Base-by-base conservation (phyloP, 768 basidiomycete genomes). In the Candolleomyces aberdarensis region DNA sequence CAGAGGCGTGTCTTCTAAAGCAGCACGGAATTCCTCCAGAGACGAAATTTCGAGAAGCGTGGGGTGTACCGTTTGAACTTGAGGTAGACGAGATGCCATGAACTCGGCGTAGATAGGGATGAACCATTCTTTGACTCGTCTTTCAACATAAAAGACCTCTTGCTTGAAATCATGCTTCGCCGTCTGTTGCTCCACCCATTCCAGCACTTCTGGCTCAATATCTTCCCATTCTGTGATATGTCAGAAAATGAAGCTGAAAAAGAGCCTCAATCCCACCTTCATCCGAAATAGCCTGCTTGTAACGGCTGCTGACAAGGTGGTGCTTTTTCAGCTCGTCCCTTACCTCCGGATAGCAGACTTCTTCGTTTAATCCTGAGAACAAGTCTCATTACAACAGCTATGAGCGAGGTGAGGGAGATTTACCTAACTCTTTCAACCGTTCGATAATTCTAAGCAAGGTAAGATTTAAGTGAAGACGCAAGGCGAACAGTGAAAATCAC, bases 401-500 rank as follows among this genome's bases (percentile, higher is more conserved):
- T n/a, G 41, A 43, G n/a, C 41, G 11, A 43, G 11, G 11, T 5
- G 11, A 11, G 41, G n/a, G 13, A 13, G 3, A 43, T n/a, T n/a
- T 43, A 43, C 41, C 41, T n/a, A 43, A 5, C n/a, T 46, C 17
- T 8, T 10, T 48, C 15, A 57, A 29, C 44, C 46, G 6, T 32
- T 11, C 15, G 8, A 57, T 10, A 48, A 57, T 57, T 17, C 56
- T 57, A 20, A 15, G 17, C n/a, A 47, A 26, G 15, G 19, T 26
- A 26, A 2, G 29, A 31, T 5, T 7, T n/a, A 2, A 19, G 31
- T 4, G 19, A 9, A 10, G 11, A 31, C 17, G 44, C 13, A 4
- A 26, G 26, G 26, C 3, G 26, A 22, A 36, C 29, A 41, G 13
- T n/a, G 56, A 17, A 29, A 13, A 3, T 26, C 26, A 71, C 78